phyloP scores from a whole-genome alignment of 306 rosid species.

The Inga laurina region DNA sequence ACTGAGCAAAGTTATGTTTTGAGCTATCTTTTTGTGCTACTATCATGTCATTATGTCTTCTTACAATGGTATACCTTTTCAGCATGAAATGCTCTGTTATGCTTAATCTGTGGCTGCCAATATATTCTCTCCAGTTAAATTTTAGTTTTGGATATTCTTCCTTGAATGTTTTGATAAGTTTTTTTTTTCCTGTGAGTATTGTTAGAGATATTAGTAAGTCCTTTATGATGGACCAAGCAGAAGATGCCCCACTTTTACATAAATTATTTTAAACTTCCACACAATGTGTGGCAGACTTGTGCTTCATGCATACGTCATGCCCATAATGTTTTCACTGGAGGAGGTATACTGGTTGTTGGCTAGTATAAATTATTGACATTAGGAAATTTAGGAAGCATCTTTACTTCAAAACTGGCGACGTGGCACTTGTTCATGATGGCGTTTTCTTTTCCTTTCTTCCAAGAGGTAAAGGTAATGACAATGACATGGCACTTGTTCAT shows the following conservation, averaged over 20 bases:
- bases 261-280: background rate
- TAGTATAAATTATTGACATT: background rate
- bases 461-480: background rate
- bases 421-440: background rate
- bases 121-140: constrained; percentile 19
- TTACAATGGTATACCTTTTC: constrained; percentile 15
- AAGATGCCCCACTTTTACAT: background rate
- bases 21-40: background rate
- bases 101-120: constrained; percentile 13
- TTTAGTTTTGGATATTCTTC: constrained; percentile 11
- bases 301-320: background rate
- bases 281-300: background rate
- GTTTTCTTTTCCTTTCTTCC: background rate
- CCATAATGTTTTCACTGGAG: background rate
- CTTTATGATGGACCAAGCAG: background rate
- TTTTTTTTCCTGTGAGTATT: background rate
- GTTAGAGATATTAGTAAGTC: background rate
- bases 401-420: background rate
- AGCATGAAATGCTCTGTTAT: constrained; percentile 19
- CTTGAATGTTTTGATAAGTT: constrained; percentile 20
- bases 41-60: background rate
- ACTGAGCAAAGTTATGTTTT: constrained; percentile 26
- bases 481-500: background rate
- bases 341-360: background rate
- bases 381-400: background rate